Base-by-base conservation (phyloP, 331 rosid species). In the Stylosanthes scabra region DNA sequence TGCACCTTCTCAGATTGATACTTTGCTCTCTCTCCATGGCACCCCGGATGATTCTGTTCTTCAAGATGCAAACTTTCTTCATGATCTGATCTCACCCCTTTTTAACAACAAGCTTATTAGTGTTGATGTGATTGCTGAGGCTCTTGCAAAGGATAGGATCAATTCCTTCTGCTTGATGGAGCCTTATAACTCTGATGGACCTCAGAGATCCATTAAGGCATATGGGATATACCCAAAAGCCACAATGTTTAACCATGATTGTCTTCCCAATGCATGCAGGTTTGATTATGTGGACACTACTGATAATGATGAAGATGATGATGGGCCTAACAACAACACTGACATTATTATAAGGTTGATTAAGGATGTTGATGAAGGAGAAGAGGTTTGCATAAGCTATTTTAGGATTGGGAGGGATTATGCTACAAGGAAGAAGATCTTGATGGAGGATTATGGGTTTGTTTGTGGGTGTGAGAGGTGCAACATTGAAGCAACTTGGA, bases 261-360 rank as follows among this genome's bases (percentile, higher is more conserved):
- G 96, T 67, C 75, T 91, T 44, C 97, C 97, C 42, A 87, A 91
- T 63, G 97, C 97, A 2, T 91, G 96, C 72, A 79, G 96, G 44
- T 91, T 91, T 54, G 97, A 89, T 58, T 86, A 91, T 15, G 71
- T 88, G 3, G 88, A 90, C 9, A 46, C 56, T 3, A 27, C 65
- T 60, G 70, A 68, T 7, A 57, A 68, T 37, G 68, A 65, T 2
- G n/a, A n/a, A n/a, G 70, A n/a, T n/a, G n/a, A 20, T 20, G 25
- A 67, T 57, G 74, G 57, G n/a, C 74, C n/a, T n/a, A n/a, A 58
- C 59, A 20, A 20, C 25, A 85, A 82, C 71, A 81, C 83, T 1
- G 96, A 91, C 51, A 83, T 89, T 1, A 15, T 84, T 2, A 40
- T 91, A 8, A 80, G 97, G 71, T 72, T 84, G 91, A 84, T 91